These are phyloP conservation scores for Fusarium floridanum DNA, from an alignment of 2,329 filamentous ascomycete genomes.

Conservation along the genomic window DNA sequence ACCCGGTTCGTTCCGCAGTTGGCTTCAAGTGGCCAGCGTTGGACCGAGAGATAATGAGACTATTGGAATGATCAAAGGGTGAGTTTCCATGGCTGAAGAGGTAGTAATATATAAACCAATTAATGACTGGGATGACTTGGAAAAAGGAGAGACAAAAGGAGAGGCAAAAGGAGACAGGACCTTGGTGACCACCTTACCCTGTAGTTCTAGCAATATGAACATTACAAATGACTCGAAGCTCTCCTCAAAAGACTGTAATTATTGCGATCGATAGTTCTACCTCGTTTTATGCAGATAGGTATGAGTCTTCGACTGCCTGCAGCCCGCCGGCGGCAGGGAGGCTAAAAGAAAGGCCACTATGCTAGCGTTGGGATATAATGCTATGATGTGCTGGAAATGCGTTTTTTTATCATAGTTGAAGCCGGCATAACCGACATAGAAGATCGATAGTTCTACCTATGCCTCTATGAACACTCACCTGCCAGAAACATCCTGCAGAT, in stretches of 20 bases:
- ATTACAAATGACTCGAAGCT: background rate
- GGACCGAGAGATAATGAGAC: background rate
- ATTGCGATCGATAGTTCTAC: no score
- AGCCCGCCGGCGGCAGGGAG: no score
- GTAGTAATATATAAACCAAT: background rate
- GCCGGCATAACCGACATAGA: no score
- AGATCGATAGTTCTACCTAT: no score
- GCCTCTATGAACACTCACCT: background rate
- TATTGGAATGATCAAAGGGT: background rate
- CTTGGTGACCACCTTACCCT: background rate
- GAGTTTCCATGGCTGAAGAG: background rate
- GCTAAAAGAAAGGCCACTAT: no score
- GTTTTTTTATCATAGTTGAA: no score
- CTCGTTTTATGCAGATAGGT: no score
- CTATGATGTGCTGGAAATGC: no score
- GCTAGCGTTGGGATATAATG: no score
- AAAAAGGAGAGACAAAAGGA: background rate
- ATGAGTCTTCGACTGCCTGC: no score
- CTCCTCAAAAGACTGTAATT: no score
- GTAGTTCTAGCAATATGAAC: background rate
- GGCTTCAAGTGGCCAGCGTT: background rate
- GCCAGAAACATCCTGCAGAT: background rate
- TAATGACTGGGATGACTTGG: background rate
- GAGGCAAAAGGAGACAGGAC: background rate
- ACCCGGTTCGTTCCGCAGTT: background rate